Evolutionary conservation across 805 yeast species (phyloP), one percentile per base, ranked within the genome.

Genomic region (Ogataea ramenticola): DNA sequence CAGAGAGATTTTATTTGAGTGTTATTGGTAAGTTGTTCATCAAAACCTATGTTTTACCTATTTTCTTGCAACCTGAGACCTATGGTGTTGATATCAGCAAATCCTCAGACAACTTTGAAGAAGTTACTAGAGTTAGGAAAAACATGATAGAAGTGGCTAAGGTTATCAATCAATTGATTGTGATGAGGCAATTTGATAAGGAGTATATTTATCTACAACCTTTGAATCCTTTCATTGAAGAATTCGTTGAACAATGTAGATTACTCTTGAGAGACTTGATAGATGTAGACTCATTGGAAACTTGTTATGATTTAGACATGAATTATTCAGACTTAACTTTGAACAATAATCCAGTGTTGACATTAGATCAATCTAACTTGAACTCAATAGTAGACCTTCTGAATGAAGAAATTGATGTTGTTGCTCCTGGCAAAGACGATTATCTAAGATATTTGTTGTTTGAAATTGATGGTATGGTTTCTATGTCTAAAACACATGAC

Each of bases 131-230:
- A 32, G 50, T 68, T 7, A 55, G 57, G 27, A 71, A 72, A 40
- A 88, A 86, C 55, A 61, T 88, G 45, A 54, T 62, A 17, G 75
- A 76, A 43, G 66, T 86, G 39, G 65, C 79, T 29, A 72, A 79
- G 45, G 76, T 84, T 11, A 54, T 87, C 42, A 66, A 74, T 29
- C 95, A 86, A 59, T 60, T 85, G 32, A 80, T 84, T 20, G 61
- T 79, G 4, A 79, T 87, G 80, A 71, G 74, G 48, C 77, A 86
- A 2, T 87, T 88, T 63, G 75, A 74, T 14, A 50, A 64, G 1
- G 72, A 72, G 26, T 80, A 84, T 50, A 76, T 81, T 40, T 87
- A 79, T 58, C 62, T 87, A 52, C 89, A 85, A 56, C 95, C 96
- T 1, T 67, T 87, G 56, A 86, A 86, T 58, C 90, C 84, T 37